Base-by-base conservation (phyloP, 306 rosid species). In the Hippophae rhamnoides region DNA sequence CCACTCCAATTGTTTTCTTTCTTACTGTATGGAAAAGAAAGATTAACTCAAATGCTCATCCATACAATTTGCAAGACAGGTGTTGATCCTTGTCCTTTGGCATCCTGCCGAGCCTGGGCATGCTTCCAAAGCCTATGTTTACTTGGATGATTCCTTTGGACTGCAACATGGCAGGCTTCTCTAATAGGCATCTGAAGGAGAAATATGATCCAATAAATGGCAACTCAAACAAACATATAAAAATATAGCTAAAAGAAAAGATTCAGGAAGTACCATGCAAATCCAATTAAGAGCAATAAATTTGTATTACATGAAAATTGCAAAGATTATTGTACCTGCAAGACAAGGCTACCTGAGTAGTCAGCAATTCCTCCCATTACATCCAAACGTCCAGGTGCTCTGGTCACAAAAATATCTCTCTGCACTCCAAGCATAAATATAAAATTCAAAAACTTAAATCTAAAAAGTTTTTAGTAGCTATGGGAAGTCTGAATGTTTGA, bases 341-440 rank as follows among this genome's bases (percentile, higher is more conserved):
- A 88, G 53, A 93, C 99, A 65, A 93, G 95, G 72, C 96, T 85
- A 69, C 99, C 99, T 55, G 99, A 93, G 70, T 93, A 93, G 76
- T 93, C 99, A 59, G 97, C 99, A 73, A 93, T 93, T 45, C 99
- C 99, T 55, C 99, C 99, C 99, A 93, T 93, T 41, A 88, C 97
- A 66, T 93, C 99, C 67, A 93, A 72, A 65, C 99, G 82, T 68
- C 99, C 97, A 47, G 99, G 99, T 69, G 99, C 99, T 74, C 99
- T 86, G 4, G 99, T 69, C 71, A 93, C 90, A 77, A 81, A 81
- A 69, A 93, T 77, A 40, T 88, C 99, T 66, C 84, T 95, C 99
- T 93, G 79, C 27, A 58, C 10, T 12, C 31, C 54, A 57, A 38
- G 23, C 23, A 18, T 13, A 46, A 41, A 10, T 13, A 11, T n/a